Evolutionary conservation across 2,329 filamentous ascomycete species (phyloP).

Genomic region (Botryotinia calthae): DNA sequence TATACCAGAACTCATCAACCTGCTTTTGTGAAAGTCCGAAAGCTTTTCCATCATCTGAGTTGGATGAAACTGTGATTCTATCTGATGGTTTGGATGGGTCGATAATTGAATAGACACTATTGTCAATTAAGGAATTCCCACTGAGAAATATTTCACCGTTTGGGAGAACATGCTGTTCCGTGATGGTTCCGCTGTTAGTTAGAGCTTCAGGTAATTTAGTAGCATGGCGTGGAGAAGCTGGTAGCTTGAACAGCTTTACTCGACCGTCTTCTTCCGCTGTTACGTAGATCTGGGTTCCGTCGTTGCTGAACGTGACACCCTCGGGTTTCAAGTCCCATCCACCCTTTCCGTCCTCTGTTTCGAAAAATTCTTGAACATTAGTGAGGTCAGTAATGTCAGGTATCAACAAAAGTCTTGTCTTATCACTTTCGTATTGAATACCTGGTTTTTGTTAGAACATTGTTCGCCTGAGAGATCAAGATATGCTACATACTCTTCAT

Average conservation of each 20-base stretch:
- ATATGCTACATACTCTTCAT: constrained; percentile 58
- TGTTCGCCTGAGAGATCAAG: background rate
- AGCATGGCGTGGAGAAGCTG: constrained; percentile 52
- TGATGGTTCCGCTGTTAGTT: constrained; percentile 53
- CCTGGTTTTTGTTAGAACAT: background rate
- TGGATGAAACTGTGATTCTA: constrained; percentile 56
- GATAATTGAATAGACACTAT: constrained; percentile 61
- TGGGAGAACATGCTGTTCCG: constrained; percentile 52
- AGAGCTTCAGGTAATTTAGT: constrained; percentile 50
- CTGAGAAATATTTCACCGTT: constrained; percentile 59
- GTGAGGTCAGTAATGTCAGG: constrained; percentile 57
- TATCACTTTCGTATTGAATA: constrained; percentile 78
- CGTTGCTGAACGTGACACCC: constrained; percentile 54
- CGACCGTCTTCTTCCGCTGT: constrained; percentile 69
- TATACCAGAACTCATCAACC: constrained; percentile 67
- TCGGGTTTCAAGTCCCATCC: constrained; percentile 60
- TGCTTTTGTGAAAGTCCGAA: constrained; percentile 65
- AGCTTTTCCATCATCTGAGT: constrained; percentile 61
- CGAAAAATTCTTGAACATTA: constrained; percentile 61
- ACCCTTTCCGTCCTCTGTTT: constrained; percentile 60
- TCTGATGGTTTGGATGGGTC: constrained; percentile 43
- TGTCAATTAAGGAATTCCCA: constrained; percentile 69
- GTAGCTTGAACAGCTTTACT: constrained; percentile 59
- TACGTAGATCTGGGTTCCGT: constrained; percentile 66
- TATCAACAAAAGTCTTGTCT: constrained; percentile 64